These are phyloP conservation scores for Trametes sp. DNA, from an alignment of 1,284 basidiomycete genomes.

Conservation along the genomic window DNA sequence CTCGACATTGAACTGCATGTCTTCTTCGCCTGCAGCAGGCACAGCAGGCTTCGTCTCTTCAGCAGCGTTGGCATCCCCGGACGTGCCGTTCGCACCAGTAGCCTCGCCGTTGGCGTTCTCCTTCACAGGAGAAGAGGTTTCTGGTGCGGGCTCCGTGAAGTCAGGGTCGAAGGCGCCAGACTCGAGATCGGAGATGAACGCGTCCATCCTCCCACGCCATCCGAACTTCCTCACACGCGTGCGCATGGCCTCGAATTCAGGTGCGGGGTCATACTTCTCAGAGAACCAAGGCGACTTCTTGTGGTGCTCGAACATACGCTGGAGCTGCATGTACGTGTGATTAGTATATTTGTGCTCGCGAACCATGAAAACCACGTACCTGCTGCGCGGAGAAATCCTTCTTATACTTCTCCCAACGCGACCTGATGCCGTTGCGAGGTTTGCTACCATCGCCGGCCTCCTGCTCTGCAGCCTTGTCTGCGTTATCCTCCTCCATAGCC, in stretches of 20 bases:
- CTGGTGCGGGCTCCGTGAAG: constrained; percentile 61
- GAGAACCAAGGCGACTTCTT: constrained; percentile 92
- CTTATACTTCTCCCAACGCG: constrained; percentile 90
- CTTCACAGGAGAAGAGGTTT: constrained; percentile 54
- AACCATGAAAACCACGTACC: constrained; percentile 57
- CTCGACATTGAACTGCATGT: constrained; percentile 67
- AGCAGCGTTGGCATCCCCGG: constrained; percentile 39
- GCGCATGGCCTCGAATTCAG: constrained; percentile 74
- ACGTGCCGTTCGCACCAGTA: constrained; percentile 40
- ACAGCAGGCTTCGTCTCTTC: constrained; percentile 52
- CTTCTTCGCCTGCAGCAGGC: constrained; percentile 36
- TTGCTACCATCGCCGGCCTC: constrained; percentile 81
- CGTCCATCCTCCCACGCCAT: constrained; percentile 75
- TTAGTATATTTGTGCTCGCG: neutral
- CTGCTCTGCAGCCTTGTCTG: constrained; percentile 81
- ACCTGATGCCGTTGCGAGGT: constrained; percentile 80
- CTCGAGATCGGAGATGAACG: constrained; percentile 82
- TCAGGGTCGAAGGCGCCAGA: constrained; percentile 85
- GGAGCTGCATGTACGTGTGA: constrained; percentile 62
- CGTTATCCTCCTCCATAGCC: constrained; percentile 79
- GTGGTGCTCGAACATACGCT: constrained; percentile 92
- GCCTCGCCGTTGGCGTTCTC: constrained; percentile 47
- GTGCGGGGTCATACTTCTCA: constrained; percentile 87
- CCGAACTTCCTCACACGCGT: constrained; percentile 82
- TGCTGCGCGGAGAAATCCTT: constrained; percentile 86